Conservation (phyloP, 208 protist species). For the Leishmania aethiopica region DNA sequence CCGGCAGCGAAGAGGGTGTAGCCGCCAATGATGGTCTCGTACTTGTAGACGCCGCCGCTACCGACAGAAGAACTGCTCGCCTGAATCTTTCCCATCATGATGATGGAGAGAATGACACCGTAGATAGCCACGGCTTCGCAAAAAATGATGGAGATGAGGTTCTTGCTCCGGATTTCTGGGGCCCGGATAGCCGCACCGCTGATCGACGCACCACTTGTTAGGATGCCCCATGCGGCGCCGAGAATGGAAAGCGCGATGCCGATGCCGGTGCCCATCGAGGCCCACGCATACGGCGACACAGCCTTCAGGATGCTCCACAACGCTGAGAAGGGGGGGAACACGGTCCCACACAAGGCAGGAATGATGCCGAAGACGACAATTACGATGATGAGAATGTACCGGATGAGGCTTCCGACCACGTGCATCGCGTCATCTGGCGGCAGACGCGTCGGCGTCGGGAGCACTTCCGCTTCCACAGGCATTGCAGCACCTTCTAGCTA, state of each 20-base stretch:
- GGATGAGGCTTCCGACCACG: constrained; percentile 53
- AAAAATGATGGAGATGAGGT: constrained; percentile 98
- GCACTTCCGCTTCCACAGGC: constrained; percentile 81
- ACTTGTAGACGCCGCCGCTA: constrained; percentile 47
- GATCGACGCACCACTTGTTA: constrained; percentile 87
- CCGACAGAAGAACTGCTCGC: constrained; percentile 50
- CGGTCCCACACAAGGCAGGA: constrained; percentile 74
- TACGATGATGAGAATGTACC: constrained; percentile 59
- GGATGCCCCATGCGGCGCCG: constrained; percentile 89
- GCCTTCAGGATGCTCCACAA: constrained; percentile 72
- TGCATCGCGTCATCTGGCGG: constrained; percentile 81
- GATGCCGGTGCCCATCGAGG: constrained; percentile 77
- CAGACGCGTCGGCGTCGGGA: constrained; percentile 75
- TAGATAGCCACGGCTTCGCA: constrained; percentile 99
- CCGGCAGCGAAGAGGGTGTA: constrained; percentile 97
- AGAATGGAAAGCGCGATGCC: constrained; percentile 87
- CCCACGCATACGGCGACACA: constrained; percentile 82
- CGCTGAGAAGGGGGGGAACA: constrained; percentile 80
- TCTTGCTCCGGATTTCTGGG: constrained; percentile 93
- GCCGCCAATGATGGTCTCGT: constrained; percentile 54
- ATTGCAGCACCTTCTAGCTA: constrained; percentile 33
- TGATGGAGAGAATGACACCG: constrained; percentile 99
- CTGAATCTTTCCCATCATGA: constrained; percentile 95
- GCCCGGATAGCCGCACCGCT: constrained; percentile 87
- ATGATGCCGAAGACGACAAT: constrained; percentile 77